A percentile compares a stretch with the other conserved stretches of the same genome.
phyloP scores from a whole-genome alignment of 306 rosid species.

The Rosa chinensis region DNA sequence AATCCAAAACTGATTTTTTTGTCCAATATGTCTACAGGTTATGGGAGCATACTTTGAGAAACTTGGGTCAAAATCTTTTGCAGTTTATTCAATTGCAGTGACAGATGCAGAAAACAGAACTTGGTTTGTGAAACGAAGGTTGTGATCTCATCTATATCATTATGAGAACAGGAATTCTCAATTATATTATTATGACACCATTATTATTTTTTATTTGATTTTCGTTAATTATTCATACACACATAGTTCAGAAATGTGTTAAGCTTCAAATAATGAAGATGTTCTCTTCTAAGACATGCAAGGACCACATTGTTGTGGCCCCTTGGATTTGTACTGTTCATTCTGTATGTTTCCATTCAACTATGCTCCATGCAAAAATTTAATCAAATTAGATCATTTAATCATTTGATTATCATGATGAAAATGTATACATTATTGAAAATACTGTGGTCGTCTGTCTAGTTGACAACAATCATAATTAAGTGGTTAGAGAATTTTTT shows the following conservation, averaged over 20 bases:
- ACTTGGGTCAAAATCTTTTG: slow-evolving; percentile 84
- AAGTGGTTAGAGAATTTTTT: background rate
- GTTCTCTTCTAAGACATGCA: background rate
- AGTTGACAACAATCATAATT: background rate
- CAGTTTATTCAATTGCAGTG: slow-evolving; percentile 92
- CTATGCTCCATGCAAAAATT: background rate
- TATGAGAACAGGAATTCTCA: background rate
- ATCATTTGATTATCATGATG: slow-evolving; percentile 1
- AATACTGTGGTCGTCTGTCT: background rate
- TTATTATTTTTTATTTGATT: background rate
- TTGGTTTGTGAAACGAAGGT: slow-evolving; percentile 98
- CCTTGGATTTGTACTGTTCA: background rate
- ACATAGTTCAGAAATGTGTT: too few species aligned
- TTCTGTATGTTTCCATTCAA: background rate
- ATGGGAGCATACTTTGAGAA: slow-evolving; percentile 96
- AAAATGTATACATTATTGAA: background rate
- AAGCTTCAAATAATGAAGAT: background rate
- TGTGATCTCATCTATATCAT: slow-evolving; percentile 28
- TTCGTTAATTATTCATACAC: background rate
- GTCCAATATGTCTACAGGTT: slow-evolving; percentile 57
- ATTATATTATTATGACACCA: background rate
- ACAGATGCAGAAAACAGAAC: slow-evolving; percentile 79
- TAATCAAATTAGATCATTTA: background rate
- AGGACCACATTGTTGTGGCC: background rate
- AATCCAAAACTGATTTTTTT: slow-evolving; percentile 26